Percentiles rank a stretch among this genome's conserved stretches.
Conservation (phyloP, 2,329 filamentous ascomycete species). For the Claviceps africana region DNA sequence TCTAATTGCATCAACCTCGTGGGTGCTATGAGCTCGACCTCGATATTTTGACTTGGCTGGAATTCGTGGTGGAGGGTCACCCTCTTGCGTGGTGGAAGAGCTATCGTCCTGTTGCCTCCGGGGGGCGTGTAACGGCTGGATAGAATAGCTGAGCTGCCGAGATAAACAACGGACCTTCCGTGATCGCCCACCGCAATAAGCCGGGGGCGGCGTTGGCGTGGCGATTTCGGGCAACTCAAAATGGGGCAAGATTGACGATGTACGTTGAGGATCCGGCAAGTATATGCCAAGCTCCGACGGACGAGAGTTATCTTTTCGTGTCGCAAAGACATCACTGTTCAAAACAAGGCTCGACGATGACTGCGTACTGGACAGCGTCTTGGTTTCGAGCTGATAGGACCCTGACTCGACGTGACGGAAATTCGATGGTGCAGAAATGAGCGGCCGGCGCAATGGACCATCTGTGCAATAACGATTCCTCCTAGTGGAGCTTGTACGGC, state of each 20-base stretch:
- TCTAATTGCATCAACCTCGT: slow-evolving; percentile 36
- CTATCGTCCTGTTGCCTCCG: slow-evolving; percentile 23
- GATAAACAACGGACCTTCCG: slow-evolving; percentile 18
- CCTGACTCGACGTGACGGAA: slow-evolving; percentile 44
- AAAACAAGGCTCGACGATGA: not conserved
- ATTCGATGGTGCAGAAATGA: slow-evolving; percentile 44
- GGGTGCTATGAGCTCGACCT: slow-evolving; percentile 29
- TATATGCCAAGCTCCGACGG: slow-evolving; percentile 45
- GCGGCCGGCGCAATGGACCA: slow-evolving; percentile 34
- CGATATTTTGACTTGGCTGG: slow-evolving; percentile 28
- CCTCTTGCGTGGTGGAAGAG: too few relatives aligned
- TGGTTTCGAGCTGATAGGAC: slow-evolving; percentile 23
- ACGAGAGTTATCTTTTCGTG: slow-evolving; percentile 28
- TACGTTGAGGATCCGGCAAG: slow-evolving; percentile 20
- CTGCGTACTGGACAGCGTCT: slow-evolving; percentile 3
- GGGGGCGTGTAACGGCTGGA: slow-evolving; percentile 42
- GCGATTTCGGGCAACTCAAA: slow-evolving; percentile 28
- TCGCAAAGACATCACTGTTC: slow-evolving; percentile 7
- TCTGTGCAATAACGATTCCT: slow-evolving; percentile 33
- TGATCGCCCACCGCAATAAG: slow-evolving; percentile 17
- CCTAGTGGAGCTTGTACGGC: slow-evolving; percentile 28
- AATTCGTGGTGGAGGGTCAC: slow-evolving; percentile 21
- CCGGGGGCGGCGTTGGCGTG: slow-evolving; percentile 24
- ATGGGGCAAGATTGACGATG: slow-evolving; percentile 43
- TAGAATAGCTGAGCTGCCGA: slow-evolving; percentile 33